Evolutionary conservation across 192 early-diverging fungal genomes (phyloP).

Genomic region (Gamsiella multidivaricata): DNA sequence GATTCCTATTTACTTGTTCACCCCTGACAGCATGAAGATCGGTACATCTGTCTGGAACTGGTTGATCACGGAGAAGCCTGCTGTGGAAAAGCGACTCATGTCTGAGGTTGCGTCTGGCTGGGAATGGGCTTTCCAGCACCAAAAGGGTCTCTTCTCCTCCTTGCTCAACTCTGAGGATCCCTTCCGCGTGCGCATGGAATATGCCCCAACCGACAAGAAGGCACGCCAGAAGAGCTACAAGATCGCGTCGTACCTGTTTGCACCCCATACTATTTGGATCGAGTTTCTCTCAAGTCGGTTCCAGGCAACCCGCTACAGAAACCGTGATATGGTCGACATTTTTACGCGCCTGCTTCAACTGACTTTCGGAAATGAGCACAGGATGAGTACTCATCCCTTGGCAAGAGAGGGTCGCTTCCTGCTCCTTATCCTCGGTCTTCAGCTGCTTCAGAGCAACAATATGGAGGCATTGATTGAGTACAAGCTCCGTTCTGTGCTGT

Average conservation of each 20-base stretch:
- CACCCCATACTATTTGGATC: constrained; percentile 86
- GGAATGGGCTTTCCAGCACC: constrained; percentile 81
- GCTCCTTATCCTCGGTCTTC: constrained; percentile 80
- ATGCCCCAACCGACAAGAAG: constrained; percentile 88
- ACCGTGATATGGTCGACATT: constrained; percentile 75
- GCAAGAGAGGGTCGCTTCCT: constrained; percentile 83
- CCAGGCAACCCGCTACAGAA: constrained; percentile 79
- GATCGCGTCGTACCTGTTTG: constrained; percentile 68
- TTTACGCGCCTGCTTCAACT: constrained; percentile 82
- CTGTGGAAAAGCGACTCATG: constrained; percentile 81
- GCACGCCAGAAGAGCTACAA: constrained; percentile 71
- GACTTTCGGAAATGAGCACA: constrained; percentile 66
- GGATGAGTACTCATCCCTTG: constrained; percentile 71
- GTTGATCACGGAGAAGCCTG: constrained; percentile 82
- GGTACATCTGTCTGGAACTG: constrained; percentile 87
- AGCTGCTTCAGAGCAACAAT: constrained; percentile 73
- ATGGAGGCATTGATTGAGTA: constrained; percentile 73
- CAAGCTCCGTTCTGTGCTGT: constrained; percentile 72
- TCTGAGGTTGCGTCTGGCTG: constrained; percentile 84
- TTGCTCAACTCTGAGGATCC: constrained; percentile 70
- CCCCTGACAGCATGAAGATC: constrained; percentile 79
- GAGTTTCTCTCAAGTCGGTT: constrained; percentile 88
- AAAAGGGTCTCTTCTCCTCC: constrained; percentile 84
- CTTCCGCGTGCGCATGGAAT: constrained; percentile 93
- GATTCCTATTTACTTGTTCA: constrained; percentile 86